phyloP scores from a whole-genome alignment of 441 rosid genomes.

The Raphanus hybrid region DNA sequence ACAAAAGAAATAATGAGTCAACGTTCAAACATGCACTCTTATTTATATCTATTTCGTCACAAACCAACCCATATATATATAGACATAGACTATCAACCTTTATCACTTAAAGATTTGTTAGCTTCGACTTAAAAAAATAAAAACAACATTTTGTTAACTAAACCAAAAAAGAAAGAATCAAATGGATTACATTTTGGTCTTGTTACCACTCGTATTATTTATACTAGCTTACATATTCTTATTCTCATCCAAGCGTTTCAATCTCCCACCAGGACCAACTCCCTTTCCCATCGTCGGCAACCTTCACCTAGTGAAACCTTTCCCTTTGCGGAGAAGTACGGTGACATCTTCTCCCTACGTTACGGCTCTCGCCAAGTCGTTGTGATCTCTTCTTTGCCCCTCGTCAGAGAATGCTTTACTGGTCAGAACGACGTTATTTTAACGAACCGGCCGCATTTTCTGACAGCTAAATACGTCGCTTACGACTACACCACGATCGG shows the following conservation, averaged over 20 bases:
- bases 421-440: constrained; percentile 50
- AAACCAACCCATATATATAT: constrained; percentile 6
- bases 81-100: not conserved
- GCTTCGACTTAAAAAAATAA: not conserved
- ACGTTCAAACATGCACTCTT: constrained; percentile 29
- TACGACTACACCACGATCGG: constrained; percentile 51
- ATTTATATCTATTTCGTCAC: not conserved
- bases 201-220: constrained; percentile 30
- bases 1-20: constrained; percentile 1
- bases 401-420: constrained; percentile 54
- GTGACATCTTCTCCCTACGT: constrained; percentile 51
- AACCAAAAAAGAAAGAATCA: not conserved
- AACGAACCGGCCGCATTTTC: constrained; percentile 51
- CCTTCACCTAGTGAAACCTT: constrained; percentile 57
- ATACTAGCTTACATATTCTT: constrained; percentile 20
- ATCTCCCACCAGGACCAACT: constrained; percentile 62
- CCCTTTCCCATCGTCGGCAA: constrained; percentile 57
- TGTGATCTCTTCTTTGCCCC: constrained; percentile 49
- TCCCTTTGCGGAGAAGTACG: constrained; percentile 46
- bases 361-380: constrained; percentile 53
- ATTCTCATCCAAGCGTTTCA: constrained; percentile 30
- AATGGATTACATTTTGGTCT: constrained; percentile 38
- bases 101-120: not conserved
- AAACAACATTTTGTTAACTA: not conserved
- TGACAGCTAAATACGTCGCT: constrained; percentile 48